Conservation (phyloP, 345 rosid species). For the Eutrema heterophyllum region DNA sequence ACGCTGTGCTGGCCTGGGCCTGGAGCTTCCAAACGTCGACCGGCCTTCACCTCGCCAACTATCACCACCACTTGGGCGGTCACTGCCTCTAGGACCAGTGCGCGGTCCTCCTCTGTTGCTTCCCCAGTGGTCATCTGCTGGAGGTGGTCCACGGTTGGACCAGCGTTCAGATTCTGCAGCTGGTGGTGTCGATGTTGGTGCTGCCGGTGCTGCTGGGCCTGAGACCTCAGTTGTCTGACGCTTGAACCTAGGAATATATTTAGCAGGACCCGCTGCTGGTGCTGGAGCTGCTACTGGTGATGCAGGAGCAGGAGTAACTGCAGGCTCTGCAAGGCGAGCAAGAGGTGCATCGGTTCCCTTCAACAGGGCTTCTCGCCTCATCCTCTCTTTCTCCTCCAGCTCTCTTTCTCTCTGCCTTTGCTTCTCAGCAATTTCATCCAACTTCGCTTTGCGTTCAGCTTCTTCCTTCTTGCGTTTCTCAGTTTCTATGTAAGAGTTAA, state of each 20-base stretch:
- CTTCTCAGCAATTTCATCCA: slow-evolving; percentile 85
- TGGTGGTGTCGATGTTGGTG: slow-evolving; percentile 31
- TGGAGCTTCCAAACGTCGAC: slow-evolving; percentile 39
- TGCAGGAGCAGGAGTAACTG: slow-evolving; percentile 25
- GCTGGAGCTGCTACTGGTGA: slow-evolving; percentile 21
- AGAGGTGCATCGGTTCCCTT: slow-evolving; percentile 41
- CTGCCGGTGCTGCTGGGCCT: slow-evolving; percentile 21
- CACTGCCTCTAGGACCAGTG: slow-evolving; percentile 41
- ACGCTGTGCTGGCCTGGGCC: slow-evolving; percentile 36
- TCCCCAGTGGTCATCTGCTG: slow-evolving; percentile 49
- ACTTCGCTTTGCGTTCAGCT: slow-evolving; percentile 76
- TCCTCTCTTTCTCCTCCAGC: slow-evolving; percentile 70
- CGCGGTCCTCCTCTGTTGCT: slow-evolving; percentile 32
- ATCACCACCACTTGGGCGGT: slow-evolving; percentile 46
- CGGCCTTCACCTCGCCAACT: slow-evolving; percentile 51
- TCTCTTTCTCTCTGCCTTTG: slow-evolving; percentile 88
- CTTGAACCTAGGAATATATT: slow-evolving; percentile 63
- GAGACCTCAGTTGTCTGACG: slow-evolving; percentile 35
- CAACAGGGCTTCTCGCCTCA: slow-evolving; percentile 54
- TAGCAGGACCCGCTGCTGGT: no score
- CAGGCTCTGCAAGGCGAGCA: slow-evolving; percentile 43
- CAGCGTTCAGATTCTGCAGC: slow-evolving; percentile 48
- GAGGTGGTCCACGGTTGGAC: slow-evolving; percentile 35
- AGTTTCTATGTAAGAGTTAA: slow-evolving; percentile 50
- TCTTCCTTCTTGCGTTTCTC: slow-evolving; percentile 75